Conservation (phyloP, 768 basidiomycete genomes). For the Tephrocybe sp. region DNA sequence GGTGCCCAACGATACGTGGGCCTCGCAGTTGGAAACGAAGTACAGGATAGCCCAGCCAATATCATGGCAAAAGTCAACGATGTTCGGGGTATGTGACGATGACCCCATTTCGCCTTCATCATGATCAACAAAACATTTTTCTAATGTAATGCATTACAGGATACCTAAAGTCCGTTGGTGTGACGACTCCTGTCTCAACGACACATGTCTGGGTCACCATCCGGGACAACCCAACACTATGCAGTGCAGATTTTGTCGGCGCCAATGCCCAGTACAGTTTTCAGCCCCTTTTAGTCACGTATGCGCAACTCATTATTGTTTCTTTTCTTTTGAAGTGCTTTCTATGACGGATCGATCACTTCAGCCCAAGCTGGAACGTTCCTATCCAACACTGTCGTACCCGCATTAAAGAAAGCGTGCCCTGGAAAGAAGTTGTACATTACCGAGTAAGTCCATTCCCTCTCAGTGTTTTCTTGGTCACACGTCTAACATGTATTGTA, state of each 20-base stretch:
- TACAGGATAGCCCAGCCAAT: constrained; percentile 26
- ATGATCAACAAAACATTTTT: background rate
- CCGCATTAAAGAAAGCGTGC: constrained; percentile 31
- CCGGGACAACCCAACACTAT: constrained; percentile 28
- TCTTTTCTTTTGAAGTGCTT: constrained; percentile 23
- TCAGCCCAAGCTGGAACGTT: constrained; percentile 34
- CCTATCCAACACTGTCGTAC: constrained; percentile 35
- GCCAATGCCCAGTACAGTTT: constrained; percentile 36
- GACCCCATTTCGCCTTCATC: background rate
- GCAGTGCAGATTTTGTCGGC: constrained; percentile 34
- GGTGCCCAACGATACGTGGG: constrained; percentile 30
- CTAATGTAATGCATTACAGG: constrained; percentile 17
- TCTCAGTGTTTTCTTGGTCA: background rate
- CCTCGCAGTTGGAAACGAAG: constrained; percentile 37
- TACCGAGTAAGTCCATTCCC: constrained; percentile 26
- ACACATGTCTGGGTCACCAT: constrained; percentile 35
- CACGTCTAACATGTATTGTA: background rate
- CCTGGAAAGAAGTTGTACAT: constrained; percentile 34
- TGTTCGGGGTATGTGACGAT: constrained; percentile 26
- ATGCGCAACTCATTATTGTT: background rate
- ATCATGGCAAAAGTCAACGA: constrained; percentile 34
- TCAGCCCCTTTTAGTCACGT: background rate
- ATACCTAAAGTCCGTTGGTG: constrained; percentile 29
- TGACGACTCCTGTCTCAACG: constrained; percentile 33
- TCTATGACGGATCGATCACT: constrained; percentile 30